Conservation (phyloP, 768 basidiomycete species). For the Sarcodon sp. region DNA sequence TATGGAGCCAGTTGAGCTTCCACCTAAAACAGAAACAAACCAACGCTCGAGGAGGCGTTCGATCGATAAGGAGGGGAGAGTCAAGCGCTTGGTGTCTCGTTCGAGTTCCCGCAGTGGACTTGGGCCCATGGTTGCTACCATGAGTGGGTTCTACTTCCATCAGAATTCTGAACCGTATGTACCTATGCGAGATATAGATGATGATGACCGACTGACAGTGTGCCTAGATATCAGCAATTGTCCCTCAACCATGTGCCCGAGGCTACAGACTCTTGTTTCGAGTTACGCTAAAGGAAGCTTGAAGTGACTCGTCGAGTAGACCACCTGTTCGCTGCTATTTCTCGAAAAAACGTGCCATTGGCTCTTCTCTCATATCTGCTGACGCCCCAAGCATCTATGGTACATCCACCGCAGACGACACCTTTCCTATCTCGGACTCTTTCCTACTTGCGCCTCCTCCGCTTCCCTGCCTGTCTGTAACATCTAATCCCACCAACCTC, state of each 20-base stretch:
- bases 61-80: conserved; percentile 19
- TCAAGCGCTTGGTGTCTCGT: conserved; percentile 17
- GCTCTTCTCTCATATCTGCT: no score
- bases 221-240: conserved; percentile 76
- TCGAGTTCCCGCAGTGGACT: conserved; percentile 35
- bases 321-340: no score
- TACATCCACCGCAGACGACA: no score
- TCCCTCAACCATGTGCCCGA: conserved; percentile 72
- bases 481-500: no score
- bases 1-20: neutral
- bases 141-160: conserved; percentile 91
- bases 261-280: conserved; percentile 63
- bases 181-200: neutral
- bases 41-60: neutral
- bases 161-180: conserved; percentile 87
- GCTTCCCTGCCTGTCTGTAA: no score
- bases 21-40: neutral
- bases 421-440: no score
- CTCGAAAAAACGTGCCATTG: no score
- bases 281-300: conserved; percentile 48
- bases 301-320: no score
- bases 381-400: no score
- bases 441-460: no score
- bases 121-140: conserved; percentile 45
- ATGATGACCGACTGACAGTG: conserved; percentile 2